Percentiles rank a stretch among this genome's conserved stretches.
These are phyloP conservation scores for Ganoderma meredithae DNA, from an alignment of 1,284 basidiomycete genomes.

Conservation along the genomic window DNA sequence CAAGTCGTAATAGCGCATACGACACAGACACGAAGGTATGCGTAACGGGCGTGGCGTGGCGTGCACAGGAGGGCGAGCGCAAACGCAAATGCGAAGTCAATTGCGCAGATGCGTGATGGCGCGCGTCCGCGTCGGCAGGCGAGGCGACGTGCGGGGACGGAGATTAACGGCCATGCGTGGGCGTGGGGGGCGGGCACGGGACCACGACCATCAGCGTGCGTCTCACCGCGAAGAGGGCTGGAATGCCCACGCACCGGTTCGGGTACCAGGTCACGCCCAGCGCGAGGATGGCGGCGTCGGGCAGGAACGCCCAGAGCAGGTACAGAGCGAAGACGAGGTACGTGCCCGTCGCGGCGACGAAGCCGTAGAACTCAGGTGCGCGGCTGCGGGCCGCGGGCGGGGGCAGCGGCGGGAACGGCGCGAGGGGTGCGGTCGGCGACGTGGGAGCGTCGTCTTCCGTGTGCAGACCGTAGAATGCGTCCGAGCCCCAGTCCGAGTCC, in stretches of 20 bases:
- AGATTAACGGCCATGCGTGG: conserved; percentile 30
- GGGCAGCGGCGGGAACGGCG: conserved; percentile 54
- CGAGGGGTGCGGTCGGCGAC: conserved; percentile 61
- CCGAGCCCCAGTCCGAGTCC: conserved; percentile 13
- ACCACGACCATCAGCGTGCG: conserved; percentile 13
- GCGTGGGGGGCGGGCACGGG: conserved; percentile 3
- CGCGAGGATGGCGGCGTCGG: conserved; percentile 60
- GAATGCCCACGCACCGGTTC: conserved; percentile 64
- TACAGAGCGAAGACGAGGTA: conserved; percentile 76
- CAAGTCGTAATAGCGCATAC: not conserved
- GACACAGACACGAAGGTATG: not conserved
- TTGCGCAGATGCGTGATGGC: conserved; percentile 2
- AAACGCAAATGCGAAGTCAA: not conserved
- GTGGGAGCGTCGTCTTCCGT: conserved; percentile 44
- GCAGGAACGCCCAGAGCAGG: conserved; percentile 68
- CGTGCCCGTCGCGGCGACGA: conserved; percentile 84
- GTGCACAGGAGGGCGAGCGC: not conserved
- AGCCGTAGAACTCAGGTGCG: conserved; percentile 87
- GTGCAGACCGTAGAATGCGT: not conserved
- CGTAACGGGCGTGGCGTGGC: not conserved
- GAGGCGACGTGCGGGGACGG: conserved; percentile 21
- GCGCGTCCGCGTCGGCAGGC: not conserved
- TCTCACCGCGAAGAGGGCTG: conserved; percentile 8
- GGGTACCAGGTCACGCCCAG: conserved; percentile 87
- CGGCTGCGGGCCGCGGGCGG: conserved; percentile 59